These are phyloP conservation scores for Jatropha curcas DNA, from an alignment of 345 rosid species.

Conservation along the genomic window DNA sequence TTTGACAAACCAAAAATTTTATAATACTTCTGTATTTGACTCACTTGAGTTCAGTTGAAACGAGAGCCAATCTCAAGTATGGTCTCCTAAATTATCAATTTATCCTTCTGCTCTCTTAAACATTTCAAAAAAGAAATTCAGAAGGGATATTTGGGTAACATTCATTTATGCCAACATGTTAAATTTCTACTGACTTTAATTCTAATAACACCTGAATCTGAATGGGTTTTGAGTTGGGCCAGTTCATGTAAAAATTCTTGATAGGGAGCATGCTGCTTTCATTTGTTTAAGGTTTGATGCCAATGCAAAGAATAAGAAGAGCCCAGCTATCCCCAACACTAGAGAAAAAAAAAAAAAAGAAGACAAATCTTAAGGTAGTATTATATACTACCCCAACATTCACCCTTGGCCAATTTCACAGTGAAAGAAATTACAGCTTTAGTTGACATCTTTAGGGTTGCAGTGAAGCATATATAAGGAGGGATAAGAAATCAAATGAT, in stretches of 20 bases:
- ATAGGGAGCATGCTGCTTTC: neutral
- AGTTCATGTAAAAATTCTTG: neutral
- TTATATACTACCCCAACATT: neutral
- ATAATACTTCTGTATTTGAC: neutral
- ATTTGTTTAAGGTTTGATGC: slow-evolving; percentile 7
- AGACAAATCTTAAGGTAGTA: neutral
- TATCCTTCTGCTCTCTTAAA: neutral
- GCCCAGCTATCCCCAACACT: neutral
- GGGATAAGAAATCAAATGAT: neutral
- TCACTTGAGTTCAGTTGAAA: neutral
- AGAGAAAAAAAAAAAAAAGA: neutral
- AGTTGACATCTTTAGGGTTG: neutral
- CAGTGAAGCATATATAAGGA: neutral
- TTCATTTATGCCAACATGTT: neutral
- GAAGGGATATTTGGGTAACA: neutral
- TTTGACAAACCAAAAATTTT: neutral
- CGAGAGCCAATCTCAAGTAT: neutral
- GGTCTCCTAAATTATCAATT: neutral
- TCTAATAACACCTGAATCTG: neutral
- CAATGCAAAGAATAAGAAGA: neutral
- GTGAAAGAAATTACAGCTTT: neutral
- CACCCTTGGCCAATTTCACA: neutral
- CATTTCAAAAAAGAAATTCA: neutral
- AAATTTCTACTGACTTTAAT: neutral
- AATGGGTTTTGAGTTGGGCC: neutral